Evolutionary conservation across 257 asterid genomes (phyloP).

Genomic region (Solanum arcanum): DNA sequence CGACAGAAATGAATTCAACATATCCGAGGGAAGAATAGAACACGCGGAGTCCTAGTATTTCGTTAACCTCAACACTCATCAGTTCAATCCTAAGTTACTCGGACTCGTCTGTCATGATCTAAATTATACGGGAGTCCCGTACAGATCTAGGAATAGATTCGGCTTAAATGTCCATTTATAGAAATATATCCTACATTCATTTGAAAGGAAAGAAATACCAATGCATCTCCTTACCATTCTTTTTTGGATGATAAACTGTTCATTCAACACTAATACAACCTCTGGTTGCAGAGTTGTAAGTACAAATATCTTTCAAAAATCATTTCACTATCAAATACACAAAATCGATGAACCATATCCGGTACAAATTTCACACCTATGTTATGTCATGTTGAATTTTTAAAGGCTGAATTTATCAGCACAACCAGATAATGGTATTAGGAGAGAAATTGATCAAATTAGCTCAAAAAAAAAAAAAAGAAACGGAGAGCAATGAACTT

Average conservation of each 20-base stretch:
- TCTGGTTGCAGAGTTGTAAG: no score
- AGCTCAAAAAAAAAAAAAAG: conserved; percentile 2
- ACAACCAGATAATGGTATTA: neutral
- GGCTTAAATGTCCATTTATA: neutral
- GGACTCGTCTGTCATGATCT: neutral
- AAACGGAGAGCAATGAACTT: neutral
- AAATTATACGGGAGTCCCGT: neutral
- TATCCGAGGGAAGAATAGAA: neutral
- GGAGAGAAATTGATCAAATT: neutral
- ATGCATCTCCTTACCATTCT: neutral
- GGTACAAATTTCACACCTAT: neutral
- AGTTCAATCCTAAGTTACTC: neutral
- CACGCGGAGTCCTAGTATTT: neutral
- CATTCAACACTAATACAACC: neutral
- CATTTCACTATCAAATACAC: neutral
- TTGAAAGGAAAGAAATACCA: neutral
- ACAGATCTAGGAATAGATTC: neutral
- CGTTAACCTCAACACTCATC: neutral
- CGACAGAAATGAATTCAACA: neutral
- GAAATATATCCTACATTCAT: neutral
- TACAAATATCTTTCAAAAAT: neutral
- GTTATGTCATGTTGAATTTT: no score
- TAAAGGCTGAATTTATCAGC: no score
- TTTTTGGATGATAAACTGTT: neutral
- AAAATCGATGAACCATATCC: neutral